Base-by-base conservation (phyloP, 306 rosid species). In the Cicer judaicum region DNA sequence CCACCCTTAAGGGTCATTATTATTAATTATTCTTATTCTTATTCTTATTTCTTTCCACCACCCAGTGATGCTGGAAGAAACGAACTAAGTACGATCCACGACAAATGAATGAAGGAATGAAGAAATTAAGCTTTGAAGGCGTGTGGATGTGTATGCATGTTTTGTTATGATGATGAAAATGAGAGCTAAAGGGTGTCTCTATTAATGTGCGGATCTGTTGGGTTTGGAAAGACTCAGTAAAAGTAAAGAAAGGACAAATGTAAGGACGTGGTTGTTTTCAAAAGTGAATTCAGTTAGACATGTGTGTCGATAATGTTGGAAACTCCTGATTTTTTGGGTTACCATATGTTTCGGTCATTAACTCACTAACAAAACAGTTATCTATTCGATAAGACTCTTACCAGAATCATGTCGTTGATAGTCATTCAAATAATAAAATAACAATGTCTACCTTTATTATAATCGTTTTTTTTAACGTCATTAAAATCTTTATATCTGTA, bases 1-100 rank as follows among this genome's bases (percentile, higher is more conserved):
- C 89, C 85, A 44, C 94, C 91, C 77, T 89, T 91, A 8, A 85
- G 90, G 79, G 92, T 86, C 94, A 91, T 89, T 60, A 34, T 60
- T 60, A 56, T 56, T 16, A 18, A 34, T 34, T 60, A 56, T 56
- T 16, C 8, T 21, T 21, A 46, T 56, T 16, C 8, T 21, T 21
- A 46, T 11, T 46, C 11, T 46, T 46, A 13, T 60, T 60, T 34
- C 2, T 56, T 49, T 76, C 53, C 80, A 50, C 64, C 86, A 74
- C 73, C 74, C 14, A 47, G 42, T 42, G 64, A 64, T 64, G 71
- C 53, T 43, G 54, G 70, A 43, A 60, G 21, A 57, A 24, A 29
- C 11, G 7, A 52, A 15, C 59, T 53, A 53, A 57, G 8, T 11
- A 57, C 6, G 64, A 57, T 57, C 64, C 10, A 29, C 36, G 36